These are phyloP conservation scores for Amanita polypyramis DNA, from an alignment of 768 basidiomycete species.

Conservation along the genomic window DNA sequence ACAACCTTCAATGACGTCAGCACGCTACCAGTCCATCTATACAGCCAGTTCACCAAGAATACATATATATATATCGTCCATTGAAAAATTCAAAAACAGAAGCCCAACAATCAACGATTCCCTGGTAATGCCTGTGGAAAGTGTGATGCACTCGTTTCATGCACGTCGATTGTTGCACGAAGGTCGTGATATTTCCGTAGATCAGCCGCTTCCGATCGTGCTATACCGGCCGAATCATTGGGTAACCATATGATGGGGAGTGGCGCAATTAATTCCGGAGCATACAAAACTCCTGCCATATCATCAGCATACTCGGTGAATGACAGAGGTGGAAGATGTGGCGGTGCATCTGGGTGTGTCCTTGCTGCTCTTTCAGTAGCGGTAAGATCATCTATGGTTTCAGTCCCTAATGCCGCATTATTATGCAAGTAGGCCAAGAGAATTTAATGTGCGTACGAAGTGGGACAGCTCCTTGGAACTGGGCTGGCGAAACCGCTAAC, in stretches of 20 bases:
- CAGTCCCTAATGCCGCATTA: conserved; percentile 37
- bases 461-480: conserved; percentile 50
- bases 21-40: conserved; percentile 18
- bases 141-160: conserved; percentile 38
- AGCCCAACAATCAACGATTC: conserved; percentile 14
- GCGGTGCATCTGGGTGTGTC: conserved; percentile 70
- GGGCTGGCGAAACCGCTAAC: conserved; percentile 60
- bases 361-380: conserved; percentile 72
- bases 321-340: conserved; percentile 55
- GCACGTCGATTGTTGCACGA: conserved; percentile 60
- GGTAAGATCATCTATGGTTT: conserved; percentile 71
- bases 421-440: conserved; percentile 8
- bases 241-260: conserved; percentile 80
- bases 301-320: conserved; percentile 72
- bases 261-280: conserved; percentile 72
- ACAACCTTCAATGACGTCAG: not conserved
- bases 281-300: conserved; percentile 70
- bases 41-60: conserved; percentile 1
- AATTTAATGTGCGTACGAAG: conserved; percentile 37
- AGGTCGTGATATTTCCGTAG: conserved; percentile 66
- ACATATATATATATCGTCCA: conserved; percentile 9
- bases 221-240: conserved; percentile 65
- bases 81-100: not conserved
- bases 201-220: conserved; percentile 66
- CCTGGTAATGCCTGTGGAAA: conserved; percentile 22